Evolutionary conservation across 2,329 filamentous ascomycete species (phyloP).

Genomic region (Pseudopyricularia javanii): DNA sequence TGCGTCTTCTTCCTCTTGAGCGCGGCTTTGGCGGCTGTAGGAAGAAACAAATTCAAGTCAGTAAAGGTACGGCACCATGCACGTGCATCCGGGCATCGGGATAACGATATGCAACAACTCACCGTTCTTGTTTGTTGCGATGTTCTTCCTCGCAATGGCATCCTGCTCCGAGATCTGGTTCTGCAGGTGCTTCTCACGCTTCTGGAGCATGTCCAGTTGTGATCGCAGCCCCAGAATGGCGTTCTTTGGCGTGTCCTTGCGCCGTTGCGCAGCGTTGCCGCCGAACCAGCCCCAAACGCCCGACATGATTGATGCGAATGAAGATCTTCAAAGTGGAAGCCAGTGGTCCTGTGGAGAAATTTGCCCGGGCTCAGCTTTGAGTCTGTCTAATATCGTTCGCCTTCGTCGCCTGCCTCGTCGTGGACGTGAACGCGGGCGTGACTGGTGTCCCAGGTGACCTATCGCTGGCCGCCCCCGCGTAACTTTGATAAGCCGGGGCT

Average conservation of each 20-base stretch:
- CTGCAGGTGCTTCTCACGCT: slow-evolving; percentile 84
- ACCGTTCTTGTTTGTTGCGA: slow-evolving; percentile 86
- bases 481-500: background rate
- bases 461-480: background rate
- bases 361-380: background rate
- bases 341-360: background rate
- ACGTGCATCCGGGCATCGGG: background rate
- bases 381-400: background rate
- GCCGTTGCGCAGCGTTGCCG: slow-evolving; percentile 67
- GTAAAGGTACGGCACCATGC: background rate
- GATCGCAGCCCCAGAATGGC: slow-evolving; percentile 79
- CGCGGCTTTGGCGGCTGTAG: slow-evolving; percentile 74
- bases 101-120: slow-evolving; percentile 28
- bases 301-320: slow-evolving; percentile 32
- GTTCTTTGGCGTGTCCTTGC: slow-evolving; percentile 92
- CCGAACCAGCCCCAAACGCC: slow-evolving; percentile 86
- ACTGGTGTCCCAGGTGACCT: background rate
- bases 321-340: background rate
- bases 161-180: slow-evolving; percentile 92
- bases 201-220: slow-evolving; percentile 95
- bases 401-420: background rate
- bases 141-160: slow-evolving; percentile 74
- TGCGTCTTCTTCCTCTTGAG: slow-evolving; percentile 89
- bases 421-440: background rate
- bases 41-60: background rate